These are phyloP conservation scores for Capsicum baccatum DNA, from an alignment of 257 asterid genomes.

Conservation along the genomic window DNA sequence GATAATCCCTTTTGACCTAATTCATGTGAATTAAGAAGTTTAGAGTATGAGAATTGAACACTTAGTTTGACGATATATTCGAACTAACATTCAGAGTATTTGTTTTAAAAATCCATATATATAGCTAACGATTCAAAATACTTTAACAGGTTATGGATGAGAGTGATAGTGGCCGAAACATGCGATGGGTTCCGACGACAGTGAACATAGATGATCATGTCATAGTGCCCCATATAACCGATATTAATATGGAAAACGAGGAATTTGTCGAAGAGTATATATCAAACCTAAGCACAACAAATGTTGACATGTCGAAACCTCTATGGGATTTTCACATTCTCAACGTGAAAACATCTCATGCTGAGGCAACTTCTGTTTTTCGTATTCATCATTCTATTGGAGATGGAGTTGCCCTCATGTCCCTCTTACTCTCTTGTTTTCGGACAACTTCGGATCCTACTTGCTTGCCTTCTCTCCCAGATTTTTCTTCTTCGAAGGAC, in stretches of 20 bases:
- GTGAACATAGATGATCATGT: neutral
- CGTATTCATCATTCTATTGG: conserved; percentile 24
- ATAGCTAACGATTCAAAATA: neutral
- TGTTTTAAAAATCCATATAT: neutral
- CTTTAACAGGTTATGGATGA: conserved; percentile 17
- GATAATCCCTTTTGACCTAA: too few species aligned
- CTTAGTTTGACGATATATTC: neutral
- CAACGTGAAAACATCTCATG: neutral
- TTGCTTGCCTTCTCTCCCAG: neutral
- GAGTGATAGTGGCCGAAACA: neutral
- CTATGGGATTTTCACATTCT: conserved; percentile 21
- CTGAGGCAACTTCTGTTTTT: neutral
- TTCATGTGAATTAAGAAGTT: too few species aligned
- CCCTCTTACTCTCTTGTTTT: conserved; percentile 8
- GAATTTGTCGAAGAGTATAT: neutral
- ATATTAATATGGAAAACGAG: neutral
- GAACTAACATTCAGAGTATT: neutral
- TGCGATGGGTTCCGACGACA: neutral
- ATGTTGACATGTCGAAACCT: conserved; percentile 22
- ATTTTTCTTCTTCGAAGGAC: neutral
- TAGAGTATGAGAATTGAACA: too few species aligned
- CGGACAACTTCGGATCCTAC: neutral
- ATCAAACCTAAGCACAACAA: neutral
- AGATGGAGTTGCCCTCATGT: conserved; percentile 7
- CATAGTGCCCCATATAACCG: neutral